These are phyloP conservation scores for Phlyctochytrium planicorne DNA, from an alignment of 192 early-diverging fungal genomes.

Conservation along the genomic window DNA sequence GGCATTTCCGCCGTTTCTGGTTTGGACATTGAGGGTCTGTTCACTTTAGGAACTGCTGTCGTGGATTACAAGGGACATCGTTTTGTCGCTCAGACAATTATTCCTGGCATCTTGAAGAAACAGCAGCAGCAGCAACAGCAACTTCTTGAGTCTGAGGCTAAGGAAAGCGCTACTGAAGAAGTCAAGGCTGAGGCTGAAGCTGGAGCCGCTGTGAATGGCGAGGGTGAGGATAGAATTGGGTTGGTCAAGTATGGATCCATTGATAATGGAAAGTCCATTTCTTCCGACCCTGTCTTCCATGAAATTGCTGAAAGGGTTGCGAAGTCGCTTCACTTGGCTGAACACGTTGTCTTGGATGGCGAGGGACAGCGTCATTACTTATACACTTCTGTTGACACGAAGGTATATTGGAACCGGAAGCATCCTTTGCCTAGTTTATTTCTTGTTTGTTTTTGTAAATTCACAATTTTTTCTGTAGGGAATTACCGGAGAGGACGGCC, in stretches of 20 bases:
- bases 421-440: neutral
- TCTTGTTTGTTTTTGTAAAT: neutral
- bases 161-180: slow-evolving; percentile 32
- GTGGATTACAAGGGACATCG: slow-evolving; percentile 91
- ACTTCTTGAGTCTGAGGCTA: neutral
- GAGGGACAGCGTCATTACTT: slow-evolving; percentile 63
- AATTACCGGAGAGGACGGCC: slow-evolving; percentile 84
- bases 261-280: slow-evolving; percentile 76
- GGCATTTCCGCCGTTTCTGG: slow-evolving; percentile 78
- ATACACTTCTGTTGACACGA: slow-evolving; percentile 84
- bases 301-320: slow-evolving; percentile 68
- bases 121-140: slow-evolving; percentile 38
- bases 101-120: slow-evolving; percentile 70
- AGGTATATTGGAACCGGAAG: slow-evolving; percentile 38
- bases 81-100: slow-evolving; percentile 90
- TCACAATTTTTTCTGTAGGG: slow-evolving; percentile 45
- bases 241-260: slow-evolving; percentile 87
- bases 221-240: slow-evolving; percentile 54
- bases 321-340: slow-evolving; percentile 73
- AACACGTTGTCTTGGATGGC: slow-evolving; percentile 75
- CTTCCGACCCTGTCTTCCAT: slow-evolving; percentile 73
- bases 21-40: slow-evolving; percentile 73
- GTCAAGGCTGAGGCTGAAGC: slow-evolving; percentile 50
- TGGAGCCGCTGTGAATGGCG: slow-evolving; percentile 38
- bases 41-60: slow-evolving; percentile 86